Evolutionary conservation across 2,329 filamentous ascomycete species (phyloP), one percentile per base, ranked within the genome.

Genomic region (Neoascochyta sp.): DNA sequence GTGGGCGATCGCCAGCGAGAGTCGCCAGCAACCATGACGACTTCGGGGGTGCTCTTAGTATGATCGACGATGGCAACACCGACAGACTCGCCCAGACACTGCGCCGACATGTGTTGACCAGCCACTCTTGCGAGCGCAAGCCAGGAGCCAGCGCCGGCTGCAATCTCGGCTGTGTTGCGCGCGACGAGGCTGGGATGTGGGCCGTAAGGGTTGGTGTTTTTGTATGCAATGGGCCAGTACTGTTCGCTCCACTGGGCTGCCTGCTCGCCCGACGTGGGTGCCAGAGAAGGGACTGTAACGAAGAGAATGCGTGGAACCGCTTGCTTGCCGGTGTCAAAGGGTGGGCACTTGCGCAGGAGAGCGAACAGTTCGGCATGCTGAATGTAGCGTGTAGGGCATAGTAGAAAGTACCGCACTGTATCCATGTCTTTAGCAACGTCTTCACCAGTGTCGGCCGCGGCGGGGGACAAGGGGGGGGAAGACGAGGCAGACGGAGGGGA

Each of bases 181-280:
- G 75, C 69, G 33, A 90, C 78, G 55, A 84, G 76, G 52, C 80
- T 78, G 39, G 86, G 86, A 55, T 93, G 86, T 11, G 86, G 86
- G 4, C 86, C 86, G 36, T 89, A 84, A 2, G 86, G 86, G 54
- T 92, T 92, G 45, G 83, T 89, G 67, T 88, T 88, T 43, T 86
- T 82, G 65, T 92, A 93, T 27, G 89, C 78, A 2, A 81, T 83
- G 9, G 86, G 86, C 86, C 86, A 93, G 60, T 86, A 90, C 47
- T 81, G 73, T 18, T 75, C 69, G 15, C 79, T 82, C 85, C 85
- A 92, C 56, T 77, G 68, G 15, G 75, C 76, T 7, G 86, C 84
- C 60, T 90, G 84, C 21, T 81, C 71, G 45, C 81, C 76, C 3
- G 83, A 89, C 4, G 81, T 87, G 2, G 86, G 86, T 14, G 85